Base-by-base conservation (phyloP, 163 green algal genomes). In the Scenedesmus sp. region DNA sequence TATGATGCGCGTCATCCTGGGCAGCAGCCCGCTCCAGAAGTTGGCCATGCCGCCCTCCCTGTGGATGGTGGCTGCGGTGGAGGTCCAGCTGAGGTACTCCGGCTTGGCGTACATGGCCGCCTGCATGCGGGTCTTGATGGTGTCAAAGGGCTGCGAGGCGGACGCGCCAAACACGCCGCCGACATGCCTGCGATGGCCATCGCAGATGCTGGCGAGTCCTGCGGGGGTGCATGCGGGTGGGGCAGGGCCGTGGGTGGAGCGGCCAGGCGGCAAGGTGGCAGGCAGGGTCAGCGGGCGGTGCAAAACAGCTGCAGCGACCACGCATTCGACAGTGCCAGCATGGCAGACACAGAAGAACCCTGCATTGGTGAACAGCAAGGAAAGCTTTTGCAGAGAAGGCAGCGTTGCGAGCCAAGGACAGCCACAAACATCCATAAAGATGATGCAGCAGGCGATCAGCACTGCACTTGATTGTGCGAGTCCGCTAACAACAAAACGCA, bases 121-220 rank as follows among this genome's bases (percentile, higher is more conserved):
- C 93, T 96, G 94, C 94, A 96, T 96, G 35, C 93, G 90, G 20
- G 94, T 96, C 91, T 96, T 96, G 80, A 92, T 91, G 0, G 98
- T 99, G 95, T 99, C 98, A 89, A 97, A 96, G 2, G 98, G 98
- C 81, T 99, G 98, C 1, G 97, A 98, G n/a, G 94, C 89, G 0
- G 96, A 88, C 0, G 98, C 95, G 1, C 94, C 97, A 80, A 97
- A 94, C 10, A 98, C 92, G 20, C 98, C 98, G 30, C 95, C 95
- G 7, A 92, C 91, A 99, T 43, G 37, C 97, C 97, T 13, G 95
- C 92, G 13, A 96, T 46, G 12, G 96, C 56, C 46, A 97, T 91
- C 0, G 94, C 84, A 3, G 91, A 83, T 0, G 94, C 87, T 0
- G 96, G 94, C 20, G 92, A 93, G 1, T 91, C 93, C 85, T 95